phyloP scores from a whole-genome alignment of 1,139 yeast species.

The Meyerozyma carpophila region DNA sequence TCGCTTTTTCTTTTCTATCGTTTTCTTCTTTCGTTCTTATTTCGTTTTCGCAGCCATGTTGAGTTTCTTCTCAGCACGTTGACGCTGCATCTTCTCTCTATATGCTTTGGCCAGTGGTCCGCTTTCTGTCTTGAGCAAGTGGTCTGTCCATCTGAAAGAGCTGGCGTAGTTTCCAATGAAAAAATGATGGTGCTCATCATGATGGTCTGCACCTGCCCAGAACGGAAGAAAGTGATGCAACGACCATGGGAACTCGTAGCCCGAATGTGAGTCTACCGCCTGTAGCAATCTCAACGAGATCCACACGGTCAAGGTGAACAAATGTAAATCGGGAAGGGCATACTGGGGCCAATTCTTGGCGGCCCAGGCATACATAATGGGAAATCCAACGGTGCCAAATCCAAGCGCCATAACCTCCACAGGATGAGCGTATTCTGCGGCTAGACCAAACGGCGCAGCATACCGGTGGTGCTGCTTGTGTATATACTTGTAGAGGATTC shows the following conservation, averaged over 20 bases:
- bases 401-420: constrained; percentile 42
- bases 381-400: constrained; percentile 45
- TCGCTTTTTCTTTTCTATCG: neutral
- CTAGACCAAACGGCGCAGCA: constrained; percentile 46
- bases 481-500: constrained; percentile 42
- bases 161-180: constrained; percentile 43
- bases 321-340: constrained; percentile 24
- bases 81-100: constrained; percentile 23
- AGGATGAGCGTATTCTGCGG: constrained; percentile 48
- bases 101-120: constrained; percentile 38
- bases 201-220: constrained; percentile 51
- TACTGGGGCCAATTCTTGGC: constrained; percentile 16
- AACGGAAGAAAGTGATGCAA: constrained; percentile 40
- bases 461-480: constrained; percentile 47
- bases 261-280: constrained; percentile 46
- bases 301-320: constrained; percentile 41
- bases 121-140: constrained; percentile 37
- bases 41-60: neutral
- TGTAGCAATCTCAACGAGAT: constrained; percentile 40
- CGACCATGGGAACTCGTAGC: constrained; percentile 47
- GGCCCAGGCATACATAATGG: constrained; percentile 34
- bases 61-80: constrained; percentile 3
- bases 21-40: neutral
- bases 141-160: constrained; percentile 47
- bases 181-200: constrained; percentile 44